phyloP scores from a whole-genome alignment of 139 green algal species.

The Nannochloris sp. region DNA sequence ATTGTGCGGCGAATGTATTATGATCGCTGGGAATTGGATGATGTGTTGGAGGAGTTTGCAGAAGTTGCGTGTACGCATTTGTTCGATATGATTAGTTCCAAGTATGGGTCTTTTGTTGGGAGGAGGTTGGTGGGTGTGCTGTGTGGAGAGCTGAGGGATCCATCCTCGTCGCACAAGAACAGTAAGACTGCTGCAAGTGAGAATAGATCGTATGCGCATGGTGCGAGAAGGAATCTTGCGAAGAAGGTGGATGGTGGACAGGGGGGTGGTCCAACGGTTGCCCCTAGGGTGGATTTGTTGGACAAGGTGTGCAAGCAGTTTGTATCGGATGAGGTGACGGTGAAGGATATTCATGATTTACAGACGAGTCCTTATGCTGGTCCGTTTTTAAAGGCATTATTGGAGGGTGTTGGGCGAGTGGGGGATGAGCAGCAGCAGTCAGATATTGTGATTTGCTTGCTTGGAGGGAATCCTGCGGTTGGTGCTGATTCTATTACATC shows the following conservation, averaged over 20 bases:
- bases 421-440: constrained; percentile 19
- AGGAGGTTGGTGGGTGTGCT: constrained; percentile 52
- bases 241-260: background rate
- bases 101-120: constrained; percentile 52
- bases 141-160: background rate
- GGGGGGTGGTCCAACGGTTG: background rate
- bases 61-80: constrained; percentile 16
- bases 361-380: constrained; percentile 36
- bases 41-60: constrained; percentile 1
- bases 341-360: constrained; percentile 30
- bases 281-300: background rate
- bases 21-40: background rate
- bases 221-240: background rate
- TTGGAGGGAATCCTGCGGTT: constrained; percentile 32
- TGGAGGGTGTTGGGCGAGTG: constrained; percentile 30
- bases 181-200: background rate
- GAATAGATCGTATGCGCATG: background rate
- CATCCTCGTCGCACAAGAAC: background rate
- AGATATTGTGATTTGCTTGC: constrained; percentile 38
- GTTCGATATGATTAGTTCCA: constrained; percentile 39
- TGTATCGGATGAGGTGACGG: constrained; percentile 29
- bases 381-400: constrained; percentile 56
- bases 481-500: constrained; percentile 19
- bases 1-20: constrained; percentile 19
- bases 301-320: constrained; percentile 21